Conservation (phyloP, 2,329 filamentous ascomycete species). For the Penicillium sp. region DNA sequence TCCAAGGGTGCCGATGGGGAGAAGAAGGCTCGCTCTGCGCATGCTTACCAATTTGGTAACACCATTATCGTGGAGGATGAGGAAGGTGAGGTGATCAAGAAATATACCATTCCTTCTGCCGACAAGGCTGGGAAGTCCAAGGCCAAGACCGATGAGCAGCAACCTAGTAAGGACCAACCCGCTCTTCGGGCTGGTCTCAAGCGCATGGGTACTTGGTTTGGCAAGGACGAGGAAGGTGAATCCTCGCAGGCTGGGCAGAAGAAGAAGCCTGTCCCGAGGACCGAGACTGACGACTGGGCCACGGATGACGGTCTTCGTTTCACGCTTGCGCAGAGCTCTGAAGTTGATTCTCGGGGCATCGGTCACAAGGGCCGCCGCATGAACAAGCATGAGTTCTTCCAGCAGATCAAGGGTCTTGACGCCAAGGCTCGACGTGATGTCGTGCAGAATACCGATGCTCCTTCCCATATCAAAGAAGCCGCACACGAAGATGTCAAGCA, state of each 20-base stretch:
- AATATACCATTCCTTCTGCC: conserved; percentile 55
- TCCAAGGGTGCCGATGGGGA: conserved; percentile 13
- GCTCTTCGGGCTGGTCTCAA: conserved; percentile 48
- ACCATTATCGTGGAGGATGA: conserved; percentile 67
- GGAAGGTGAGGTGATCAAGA: conserved; percentile 63
- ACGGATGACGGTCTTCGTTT: conserved; percentile 54
- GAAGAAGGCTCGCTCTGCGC: conserved; percentile 49
- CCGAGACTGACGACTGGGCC: conserved; percentile 28
- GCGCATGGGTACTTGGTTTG: conserved; percentile 57
- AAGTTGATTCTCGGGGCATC: conserved; percentile 31
- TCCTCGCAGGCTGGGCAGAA: conserved; percentile 24
- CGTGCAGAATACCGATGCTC: conserved; percentile 39
- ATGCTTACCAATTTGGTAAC: conserved; percentile 63
- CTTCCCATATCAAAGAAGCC: conserved; percentile 35
- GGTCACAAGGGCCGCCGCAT: conserved; percentile 51
- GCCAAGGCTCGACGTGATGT: conserved; percentile 50
- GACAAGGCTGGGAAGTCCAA: conserved; percentile 26
- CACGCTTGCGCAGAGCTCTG: conserved; percentile 48
- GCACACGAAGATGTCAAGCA: conserved; percentile 28
- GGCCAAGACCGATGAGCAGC: conserved; percentile 10
- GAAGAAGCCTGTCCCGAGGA: conserved; percentile 17
- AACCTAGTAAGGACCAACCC: conserved; percentile 25
- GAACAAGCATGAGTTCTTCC: conserved; percentile 60
- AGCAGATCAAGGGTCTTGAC: conserved; percentile 55
- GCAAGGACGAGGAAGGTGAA: conserved; percentile 32